Conservation (phyloP, 192 early-diverging fungal species). For the Neocallimastix lanati region DNA sequence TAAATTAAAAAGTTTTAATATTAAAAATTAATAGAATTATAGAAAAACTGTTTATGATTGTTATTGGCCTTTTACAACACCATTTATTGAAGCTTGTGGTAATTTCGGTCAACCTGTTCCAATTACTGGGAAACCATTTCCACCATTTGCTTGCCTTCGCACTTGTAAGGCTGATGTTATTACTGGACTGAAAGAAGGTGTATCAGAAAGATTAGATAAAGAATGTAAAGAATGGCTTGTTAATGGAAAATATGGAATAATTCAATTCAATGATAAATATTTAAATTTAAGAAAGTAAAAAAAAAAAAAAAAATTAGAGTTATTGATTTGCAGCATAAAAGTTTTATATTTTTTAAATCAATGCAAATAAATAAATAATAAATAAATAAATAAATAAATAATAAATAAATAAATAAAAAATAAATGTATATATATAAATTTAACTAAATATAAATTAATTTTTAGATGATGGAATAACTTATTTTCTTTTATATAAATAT, state of each 20-base stretch:
- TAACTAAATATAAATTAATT: no score
- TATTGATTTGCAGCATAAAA: no score
- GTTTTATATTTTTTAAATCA: no score
- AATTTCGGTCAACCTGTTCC: not conserved
- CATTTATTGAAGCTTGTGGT: slow-evolving; percentile 71
- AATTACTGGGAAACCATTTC: slow-evolving; percentile 17
- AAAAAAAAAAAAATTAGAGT: no score
- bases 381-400: no score
- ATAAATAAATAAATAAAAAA: no score
- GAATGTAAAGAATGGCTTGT: slow-evolving; percentile 24
- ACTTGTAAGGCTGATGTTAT: slow-evolving; percentile 78
- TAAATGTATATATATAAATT: no score
- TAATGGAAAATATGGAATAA: slow-evolving; percentile 23
- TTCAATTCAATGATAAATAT: not conserved
- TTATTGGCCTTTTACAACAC: slow-evolving; percentile 62
- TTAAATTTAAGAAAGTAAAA: not conserved
- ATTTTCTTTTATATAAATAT: no score
- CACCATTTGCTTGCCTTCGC: slow-evolving; percentile 54
- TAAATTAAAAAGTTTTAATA: not conserved
- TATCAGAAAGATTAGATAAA: slow-evolving; percentile 25
- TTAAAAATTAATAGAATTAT: not conserved
- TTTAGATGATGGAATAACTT: no score
- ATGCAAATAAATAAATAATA: no score
- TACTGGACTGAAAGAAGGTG: slow-evolving; percentile 42
- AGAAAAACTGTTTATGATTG: slow-evolving; percentile 63